Conservation (phyloP, 768 basidiomycete genomes). For the Goffeauzyma gilvescens region DNA sequence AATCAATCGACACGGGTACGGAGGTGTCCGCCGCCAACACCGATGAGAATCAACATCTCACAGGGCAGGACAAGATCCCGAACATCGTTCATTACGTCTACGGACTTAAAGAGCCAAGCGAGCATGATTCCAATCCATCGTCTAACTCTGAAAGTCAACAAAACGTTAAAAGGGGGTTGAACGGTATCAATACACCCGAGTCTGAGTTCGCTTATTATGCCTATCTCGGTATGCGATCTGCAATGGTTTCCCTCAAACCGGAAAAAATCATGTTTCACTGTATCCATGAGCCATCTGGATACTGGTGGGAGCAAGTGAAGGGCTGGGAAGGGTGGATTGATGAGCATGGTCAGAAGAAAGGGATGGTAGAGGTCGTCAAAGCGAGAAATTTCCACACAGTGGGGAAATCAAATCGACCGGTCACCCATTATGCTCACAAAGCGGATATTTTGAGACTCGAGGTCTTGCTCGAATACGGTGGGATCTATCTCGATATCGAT, state of each 20-base stretch:
- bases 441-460: conserved; percentile 26
- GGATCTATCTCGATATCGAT: conserved; percentile 29
- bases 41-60: too few species aligned
- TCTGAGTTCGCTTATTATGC: conserved; percentile 26
- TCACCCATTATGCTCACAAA: conserved; percentile 25
- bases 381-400: conserved; percentile 19
- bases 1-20: too few species aligned
- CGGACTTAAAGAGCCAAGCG: conserved; percentile 22
- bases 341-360: conserved; percentile 5
- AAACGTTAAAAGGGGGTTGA: too few species aligned
- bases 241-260: conserved; percentile 21
- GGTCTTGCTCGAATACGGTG: conserved; percentile 22
- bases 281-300: conserved; percentile 23
- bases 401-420: conserved; percentile 17
- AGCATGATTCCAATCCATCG: conserved; percentile 15
- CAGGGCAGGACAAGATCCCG: conserved; percentile 18
- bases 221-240: conserved; percentile 27
- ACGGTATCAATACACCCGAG: too few species aligned
- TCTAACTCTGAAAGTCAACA: neutral
- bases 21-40: too few species aligned
- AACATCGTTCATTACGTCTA: conserved; percentile 30
- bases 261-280: conserved; percentile 29
- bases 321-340: conserved; percentile 18
- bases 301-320: conserved; percentile 27
- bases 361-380: conserved; percentile 14